A percentile compares a stretch with the other conserved stretches of the same genome.
These are phyloP conservation scores for Nigrospora oryzae DNA, from an alignment of 2,329 filamentous ascomycete genomes.

Conservation along the genomic window DNA sequence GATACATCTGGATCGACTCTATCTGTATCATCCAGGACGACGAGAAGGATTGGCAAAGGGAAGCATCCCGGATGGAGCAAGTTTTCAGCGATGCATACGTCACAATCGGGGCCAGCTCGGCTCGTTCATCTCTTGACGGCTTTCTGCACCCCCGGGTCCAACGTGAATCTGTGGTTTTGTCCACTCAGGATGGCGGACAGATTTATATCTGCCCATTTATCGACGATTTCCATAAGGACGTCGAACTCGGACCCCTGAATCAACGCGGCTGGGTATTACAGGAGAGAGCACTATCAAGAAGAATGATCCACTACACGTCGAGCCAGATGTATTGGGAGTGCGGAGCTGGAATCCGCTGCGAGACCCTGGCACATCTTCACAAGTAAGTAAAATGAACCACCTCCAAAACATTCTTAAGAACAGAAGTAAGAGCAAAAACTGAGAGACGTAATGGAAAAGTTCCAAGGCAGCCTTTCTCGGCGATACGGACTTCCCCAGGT, in stretches of 20 bases:
- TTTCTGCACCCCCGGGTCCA: not conserved
- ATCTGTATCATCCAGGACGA: slow-evolving; percentile 9
- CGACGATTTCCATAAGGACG: slow-evolving; percentile 2
- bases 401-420: not conserved
- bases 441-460: no score
- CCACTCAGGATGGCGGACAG: no score
- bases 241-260: slow-evolving; percentile 8
- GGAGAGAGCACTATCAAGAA: slow-evolving; percentile 14
- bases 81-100: slow-evolving; percentile 1
- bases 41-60: slow-evolving; percentile 3
- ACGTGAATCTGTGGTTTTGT: no score
- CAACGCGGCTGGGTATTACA: slow-evolving; percentile 18
- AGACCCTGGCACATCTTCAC: slow-evolving; percentile 7
- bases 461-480: slow-evolving; percentile 2
- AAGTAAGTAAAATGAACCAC: slow-evolving; percentile 4
- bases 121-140: not conserved
- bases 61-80: not conserved
- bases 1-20: slow-evolving; percentile 11
- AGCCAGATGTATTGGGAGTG: slow-evolving; percentile 20
- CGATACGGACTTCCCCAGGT: slow-evolving; percentile 3
- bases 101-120: slow-evolving; percentile 2
- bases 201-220: no score
- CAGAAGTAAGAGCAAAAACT: no score
- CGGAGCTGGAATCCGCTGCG: slow-evolving; percentile 6
- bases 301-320: slow-evolving; percentile 17